Conservation (phyloP, 2,329 filamentous ascomycete genomes). For the Fusarium piperis region DNA sequence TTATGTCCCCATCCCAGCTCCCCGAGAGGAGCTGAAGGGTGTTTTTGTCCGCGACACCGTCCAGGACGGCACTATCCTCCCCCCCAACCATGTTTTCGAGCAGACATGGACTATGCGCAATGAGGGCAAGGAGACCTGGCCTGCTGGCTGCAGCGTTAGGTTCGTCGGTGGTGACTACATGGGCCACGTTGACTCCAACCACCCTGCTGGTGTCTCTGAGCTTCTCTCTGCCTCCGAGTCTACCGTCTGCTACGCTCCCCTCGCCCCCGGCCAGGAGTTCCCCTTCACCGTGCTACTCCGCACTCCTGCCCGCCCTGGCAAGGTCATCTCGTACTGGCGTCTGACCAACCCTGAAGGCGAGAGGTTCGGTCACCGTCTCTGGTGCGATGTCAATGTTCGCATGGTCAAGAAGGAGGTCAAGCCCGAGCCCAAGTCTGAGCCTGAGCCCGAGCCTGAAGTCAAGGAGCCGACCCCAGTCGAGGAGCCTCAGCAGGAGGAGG, state of each 20-base stretch:
- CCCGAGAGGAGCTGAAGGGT: slow-evolving; percentile 55
- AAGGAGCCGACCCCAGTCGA: slow-evolving; percentile 29
- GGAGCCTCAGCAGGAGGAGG: slow-evolving; percentile 46
- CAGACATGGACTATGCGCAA: slow-evolving; percentile 95
- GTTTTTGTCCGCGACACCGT: slow-evolving; percentile 82
- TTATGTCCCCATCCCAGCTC: slow-evolving; percentile 7
- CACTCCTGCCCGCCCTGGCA: slow-evolving; percentile 79
- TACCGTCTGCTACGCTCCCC: slow-evolving; percentile 74
- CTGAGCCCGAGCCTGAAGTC: slow-evolving; percentile 38
- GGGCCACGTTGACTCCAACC: slow-evolving; percentile 85
- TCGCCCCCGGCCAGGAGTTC: slow-evolving; percentile 78
- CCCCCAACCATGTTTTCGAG: slow-evolving; percentile 78
- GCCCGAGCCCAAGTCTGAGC: slow-evolving; percentile 37
- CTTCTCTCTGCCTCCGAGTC: slow-evolving; percentile 84
- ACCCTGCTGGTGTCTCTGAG: slow-evolving; percentile 80
- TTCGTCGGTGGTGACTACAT: slow-evolving; percentile 96
- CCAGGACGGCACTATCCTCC: slow-evolving; percentile 77
- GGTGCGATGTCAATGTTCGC: slow-evolving; percentile 88
- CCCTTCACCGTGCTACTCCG: slow-evolving; percentile 87
- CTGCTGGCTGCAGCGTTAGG: slow-evolving; percentile 86
- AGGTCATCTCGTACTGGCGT: slow-evolving; percentile 95
- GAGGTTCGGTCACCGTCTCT: slow-evolving; percentile 91
- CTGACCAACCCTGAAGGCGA: slow-evolving; percentile 82
- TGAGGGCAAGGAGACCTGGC: slow-evolving; percentile 82
- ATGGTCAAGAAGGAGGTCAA: slow-evolving; percentile 47